Percentiles rank a stretch among this genome's conserved stretches.
Evolutionary conservation across 1,284 basidiomycete species (phyloP).

Genomic region (Trichosporon faecale): DNA sequence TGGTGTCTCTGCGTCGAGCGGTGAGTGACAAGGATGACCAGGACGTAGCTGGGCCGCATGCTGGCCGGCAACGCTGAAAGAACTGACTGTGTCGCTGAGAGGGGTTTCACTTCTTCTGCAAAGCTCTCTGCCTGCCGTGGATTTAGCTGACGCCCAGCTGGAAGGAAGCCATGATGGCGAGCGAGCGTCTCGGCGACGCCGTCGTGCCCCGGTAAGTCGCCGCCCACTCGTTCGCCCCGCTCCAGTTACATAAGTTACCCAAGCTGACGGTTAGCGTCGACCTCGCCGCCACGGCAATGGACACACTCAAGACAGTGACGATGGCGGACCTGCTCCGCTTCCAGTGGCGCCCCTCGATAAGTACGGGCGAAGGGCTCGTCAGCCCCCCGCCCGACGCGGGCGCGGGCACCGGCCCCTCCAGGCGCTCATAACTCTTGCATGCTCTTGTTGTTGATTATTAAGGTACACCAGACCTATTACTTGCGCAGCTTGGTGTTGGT

Average conservation of each 20-base stretch:
- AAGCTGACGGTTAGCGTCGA: slow-evolving; percentile 40
- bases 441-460: not conserved
- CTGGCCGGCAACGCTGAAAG: too few species aligned
- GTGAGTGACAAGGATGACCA: slow-evolving; percentile 21
- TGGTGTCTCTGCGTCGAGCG: slow-evolving; percentile 52
- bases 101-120: too few species aligned
- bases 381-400: not conserved
- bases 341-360: slow-evolving; percentile 18
- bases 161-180: slow-evolving; percentile 49
- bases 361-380: not conserved
- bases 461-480: not conserved
- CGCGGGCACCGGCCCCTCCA: not conserved
- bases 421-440: not conserved
- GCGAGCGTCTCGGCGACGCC: slow-evolving; percentile 37
- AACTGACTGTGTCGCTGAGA: too few species aligned
- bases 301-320: slow-evolving; percentile 37
- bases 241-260: too few species aligned
- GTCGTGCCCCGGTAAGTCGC: slow-evolving; percentile 44
- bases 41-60: not conserved
- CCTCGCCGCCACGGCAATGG: slow-evolving; percentile 42
- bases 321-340: slow-evolving; percentile 44
- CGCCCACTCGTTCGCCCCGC: too few species aligned
- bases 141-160: slow-evolving; percentile 30
- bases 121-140: too few species aligned
- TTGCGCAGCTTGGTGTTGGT: too few species aligned